Base-by-base conservation (phyloP, 805 yeast genomes). In the Isabelozyma gotoi region DNA sequence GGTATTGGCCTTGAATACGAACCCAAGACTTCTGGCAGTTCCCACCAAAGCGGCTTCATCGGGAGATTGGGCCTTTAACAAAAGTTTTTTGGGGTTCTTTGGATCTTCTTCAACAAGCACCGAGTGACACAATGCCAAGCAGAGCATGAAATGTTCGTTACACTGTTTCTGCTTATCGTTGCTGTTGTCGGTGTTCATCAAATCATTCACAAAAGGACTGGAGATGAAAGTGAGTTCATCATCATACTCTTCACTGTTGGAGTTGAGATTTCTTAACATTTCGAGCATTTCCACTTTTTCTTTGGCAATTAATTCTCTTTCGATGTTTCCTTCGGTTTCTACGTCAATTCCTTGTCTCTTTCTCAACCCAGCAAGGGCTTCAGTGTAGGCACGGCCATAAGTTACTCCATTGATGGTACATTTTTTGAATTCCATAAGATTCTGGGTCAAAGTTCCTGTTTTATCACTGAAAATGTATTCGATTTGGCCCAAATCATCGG, bases 11-110 rank as follows among this genome's bases (percentile, higher is more conserved):
- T 76, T 60, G 58, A 85, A 85, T 31, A 78, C 74, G 62, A 80
- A 86, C 0, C 95, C 95, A 53, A 85, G 69, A 54, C 85, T 84
- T 59, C 91, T 76, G 0, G 94, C 94, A 16, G 94, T 85, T 12
- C 83, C 84, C 12, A 87, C 95, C 44, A 87, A 74, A 0, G 95
- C 94, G 19, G 91, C 90, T 63, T 87, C 95, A 71, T 87, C 95
- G 0, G 95, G 95, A 19, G 90, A 83, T 59, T 86, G 94, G 0
- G 94, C 94, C 55, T 84, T 83, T 32, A 85, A 65, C 19, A 79
- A 68, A 40, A 77, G 52, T 46, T 74, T 82, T 1, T 67, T 75
- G 2, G 88, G 81, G 51, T 80, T 74, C 19, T 74, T 72, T 33
- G 82, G 82, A 48, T 83, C 82, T 32, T 77, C 76, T 55, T 87